Evolutionary conservation across 345 rosid species (phyloP), one percentile per base, ranked within the genome.

Genomic region (Eucalyptus grandis): DNA sequence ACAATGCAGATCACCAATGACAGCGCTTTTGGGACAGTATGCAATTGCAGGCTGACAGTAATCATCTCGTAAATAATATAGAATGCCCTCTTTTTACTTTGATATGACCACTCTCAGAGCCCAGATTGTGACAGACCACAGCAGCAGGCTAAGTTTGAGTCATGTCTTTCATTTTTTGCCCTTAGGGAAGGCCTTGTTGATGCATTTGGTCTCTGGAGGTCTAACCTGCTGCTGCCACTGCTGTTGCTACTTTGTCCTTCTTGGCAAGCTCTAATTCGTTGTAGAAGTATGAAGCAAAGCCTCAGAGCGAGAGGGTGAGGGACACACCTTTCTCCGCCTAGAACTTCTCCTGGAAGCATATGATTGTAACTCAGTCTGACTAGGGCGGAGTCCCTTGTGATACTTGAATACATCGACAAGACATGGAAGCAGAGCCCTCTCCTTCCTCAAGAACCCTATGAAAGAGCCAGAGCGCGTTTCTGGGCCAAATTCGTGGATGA

Each of bases 291-390:
- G 98, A 95, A 88, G 89, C 67, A 69, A 95, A 95, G 7, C 96
- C 97, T 96, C 98, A 96, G 2, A 95, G 94, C 4, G 96, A 94
- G 24, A 95, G 2, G 50, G 50, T 49, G 50, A 49, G 50, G 50
- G 50, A 49, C 14, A 49, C 50, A 49, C 95, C 97, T 49, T 96
- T 97, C 88, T 95, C 97, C 19, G 93, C 92, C 88, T 90, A 90
- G 89, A 97, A 97, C 14, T 91, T 95, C 89, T 96, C 98, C 16
- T 92, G 86, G 91, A 51, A 97, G 93, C 94, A 94, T 54, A 95
- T 58, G 6, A 97, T 96, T 19, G 10, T 47, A 49, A 49, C 49
- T 49, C 49, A 49, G 49, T 47, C 49, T 47, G 49, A 47, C 49
- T 11, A 0, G 49, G 49, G 49, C 88, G 5, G 92, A 92, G 88